Conservation (phyloP, 225 moss, liverwort and hornwort species). For the Lunularia cruciata region DNA sequence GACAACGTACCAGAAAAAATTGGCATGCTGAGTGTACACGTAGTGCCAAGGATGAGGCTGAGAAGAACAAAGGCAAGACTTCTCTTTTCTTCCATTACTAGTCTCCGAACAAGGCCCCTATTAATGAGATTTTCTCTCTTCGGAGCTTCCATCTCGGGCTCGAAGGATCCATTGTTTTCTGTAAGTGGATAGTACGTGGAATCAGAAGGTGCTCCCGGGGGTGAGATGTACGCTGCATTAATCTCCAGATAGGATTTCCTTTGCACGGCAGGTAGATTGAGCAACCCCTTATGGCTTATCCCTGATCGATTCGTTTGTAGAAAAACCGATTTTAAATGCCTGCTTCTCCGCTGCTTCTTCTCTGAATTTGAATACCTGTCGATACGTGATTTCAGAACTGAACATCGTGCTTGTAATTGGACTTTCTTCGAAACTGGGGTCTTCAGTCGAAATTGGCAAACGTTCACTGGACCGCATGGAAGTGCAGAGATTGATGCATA, state of each 20-base stretch:
- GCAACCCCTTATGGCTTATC: neutral
- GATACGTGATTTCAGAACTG: neutral
- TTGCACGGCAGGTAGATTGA: neutral
- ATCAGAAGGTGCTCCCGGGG: slow-evolving; percentile 45
- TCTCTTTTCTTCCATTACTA: slow-evolving; percentile 71
- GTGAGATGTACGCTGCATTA: slow-evolving; percentile 43
- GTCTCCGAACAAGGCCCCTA: slow-evolving; percentile 48
- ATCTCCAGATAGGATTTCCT: neutral
- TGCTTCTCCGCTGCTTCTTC: neutral
- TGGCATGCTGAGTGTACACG: slow-evolving; percentile 97
- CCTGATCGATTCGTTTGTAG: neutral
- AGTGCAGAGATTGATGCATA: neutral
- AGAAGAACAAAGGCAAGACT: slow-evolving; percentile 59
- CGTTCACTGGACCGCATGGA: neutral
- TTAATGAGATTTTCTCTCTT: slow-evolving; percentile 56
- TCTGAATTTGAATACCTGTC: neutral
- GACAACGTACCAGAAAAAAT: slow-evolving; percentile 83
- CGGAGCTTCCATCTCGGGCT: slow-evolving; percentile 14
- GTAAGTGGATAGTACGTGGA: slow-evolving; percentile 20
- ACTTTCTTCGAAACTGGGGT: neutral
- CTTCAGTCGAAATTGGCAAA: too few relatives aligned
- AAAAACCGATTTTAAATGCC: neutral
- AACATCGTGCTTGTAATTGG: neutral
- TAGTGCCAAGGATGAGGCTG: slow-evolving; percentile 63
- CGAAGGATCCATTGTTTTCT: slow-evolving; percentile 22